These are phyloP conservation scores for Nakaseomyces glabratus DNA, from an alignment of 1,139 yeast genomes.

Conservation along the genomic window DNA sequence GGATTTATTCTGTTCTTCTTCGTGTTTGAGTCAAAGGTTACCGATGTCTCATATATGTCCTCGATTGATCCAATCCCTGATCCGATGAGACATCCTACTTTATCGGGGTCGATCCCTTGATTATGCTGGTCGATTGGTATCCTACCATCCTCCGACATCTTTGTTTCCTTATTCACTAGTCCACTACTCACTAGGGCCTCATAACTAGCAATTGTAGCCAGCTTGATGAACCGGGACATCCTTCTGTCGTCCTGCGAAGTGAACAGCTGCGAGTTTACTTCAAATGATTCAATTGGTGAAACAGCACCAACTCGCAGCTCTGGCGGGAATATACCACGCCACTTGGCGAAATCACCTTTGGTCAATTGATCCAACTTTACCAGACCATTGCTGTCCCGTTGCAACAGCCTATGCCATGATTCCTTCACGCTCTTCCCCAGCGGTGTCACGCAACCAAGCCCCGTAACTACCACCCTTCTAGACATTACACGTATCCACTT, in stretches of 20 bases:
- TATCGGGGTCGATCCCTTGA: constrained; percentile 18
- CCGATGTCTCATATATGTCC: constrained; percentile 58
- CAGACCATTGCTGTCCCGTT: constrained; percentile 2
- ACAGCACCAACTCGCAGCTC: constrained; percentile 5
- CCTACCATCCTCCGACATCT: constrained; percentile 16
- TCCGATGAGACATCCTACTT: constrained; percentile 73
- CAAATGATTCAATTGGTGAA: not conserved
- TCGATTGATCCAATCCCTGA: constrained; percentile 88
- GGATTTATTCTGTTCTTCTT: constrained; percentile 74
- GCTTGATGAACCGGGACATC: constrained; percentile 66
- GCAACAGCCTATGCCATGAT: constrained; percentile 43
- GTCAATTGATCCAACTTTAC: not conserved
- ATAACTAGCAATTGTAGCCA: constrained; percentile 64
- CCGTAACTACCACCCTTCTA: constrained; percentile 79
- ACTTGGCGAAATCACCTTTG: not conserved
- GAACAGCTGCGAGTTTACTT: constrained; percentile 19
- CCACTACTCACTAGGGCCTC: constrained; percentile 70
- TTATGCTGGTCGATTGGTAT: constrained; percentile 27
- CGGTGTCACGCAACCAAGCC: constrained; percentile 80
- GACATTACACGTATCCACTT: constrained; percentile 13
- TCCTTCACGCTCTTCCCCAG: constrained; percentile 59
- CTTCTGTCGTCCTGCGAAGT: constrained; percentile 38
- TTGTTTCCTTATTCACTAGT: constrained; percentile 10
- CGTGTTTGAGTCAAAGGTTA: constrained; percentile 32
- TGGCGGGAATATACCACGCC: constrained; percentile 3